Percentiles rank a stretch among this genome's conserved stretches.
Evolutionary conservation across 495 filamentous ascomycete species (phyloP).

Genomic region (Margaritispora aquatica): DNA sequence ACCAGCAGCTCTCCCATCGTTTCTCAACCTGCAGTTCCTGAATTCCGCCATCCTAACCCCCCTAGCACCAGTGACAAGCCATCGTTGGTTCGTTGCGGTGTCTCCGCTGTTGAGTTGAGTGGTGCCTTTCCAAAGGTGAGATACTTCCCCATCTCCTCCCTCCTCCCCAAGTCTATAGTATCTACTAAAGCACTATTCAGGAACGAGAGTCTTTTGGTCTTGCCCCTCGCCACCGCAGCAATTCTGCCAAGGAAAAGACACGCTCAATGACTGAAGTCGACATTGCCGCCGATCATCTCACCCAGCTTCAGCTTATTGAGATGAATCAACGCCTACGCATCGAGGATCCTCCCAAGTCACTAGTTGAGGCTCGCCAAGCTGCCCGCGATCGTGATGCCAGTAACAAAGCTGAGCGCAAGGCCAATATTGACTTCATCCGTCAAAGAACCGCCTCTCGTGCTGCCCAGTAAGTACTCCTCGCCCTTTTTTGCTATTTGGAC

Average conservation of each 20-base stretch:
- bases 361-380: constrained; percentile 4
- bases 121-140: too few species aligned
- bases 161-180: not conserved
- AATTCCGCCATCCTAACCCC: too few species aligned
- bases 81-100: too few species aligned
- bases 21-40: too few species aligned
- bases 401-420: constrained; percentile 8
- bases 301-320: not conserved
- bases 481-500: too few species aligned
- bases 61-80: too few species aligned
- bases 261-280: constrained; percentile 2
- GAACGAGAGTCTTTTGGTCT: too few species aligned
- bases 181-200: too few species aligned
- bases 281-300: not conserved
- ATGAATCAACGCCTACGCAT: not conserved
- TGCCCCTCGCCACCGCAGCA: not conserved
- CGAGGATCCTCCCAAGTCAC: constrained; percentile 4
- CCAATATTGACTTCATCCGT: constrained; percentile 9
- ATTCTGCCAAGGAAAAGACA: not conserved
- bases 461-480: not conserved
- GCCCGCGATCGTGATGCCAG: not conserved
- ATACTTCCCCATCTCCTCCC: too few species aligned
- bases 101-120: too few species aligned
- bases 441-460: constrained; percentile 2
- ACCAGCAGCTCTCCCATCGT: too few species aligned